These are phyloP conservation scores for Puccinia novopanici DNA, from an alignment of 1,284 basidiomycete genomes.

Conservation along the genomic window DNA sequence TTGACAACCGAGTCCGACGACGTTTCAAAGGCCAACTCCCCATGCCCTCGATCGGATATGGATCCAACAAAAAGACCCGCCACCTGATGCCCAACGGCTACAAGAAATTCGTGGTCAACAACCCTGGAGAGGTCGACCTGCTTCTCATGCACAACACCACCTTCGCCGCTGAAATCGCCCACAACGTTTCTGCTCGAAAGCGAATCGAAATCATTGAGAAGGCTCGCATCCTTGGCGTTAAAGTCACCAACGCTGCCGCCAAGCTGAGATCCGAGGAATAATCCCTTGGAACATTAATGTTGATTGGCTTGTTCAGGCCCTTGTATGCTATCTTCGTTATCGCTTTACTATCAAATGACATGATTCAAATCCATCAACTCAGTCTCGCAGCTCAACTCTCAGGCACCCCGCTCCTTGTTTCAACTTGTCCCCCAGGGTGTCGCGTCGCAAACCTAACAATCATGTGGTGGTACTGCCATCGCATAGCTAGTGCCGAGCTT, in stretches of 20 bases:
- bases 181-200: slow-evolving; percentile 96
- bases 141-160: slow-evolving; percentile 97
- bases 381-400: background rate
- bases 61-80: slow-evolving; percentile 71
- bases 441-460: too few relatives aligned
- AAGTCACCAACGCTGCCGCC: slow-evolving; percentile 90
- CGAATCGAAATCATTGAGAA: slow-evolving; percentile 82
- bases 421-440: too few relatives aligned
- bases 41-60: slow-evolving; percentile 73
- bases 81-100: slow-evolving; percentile 90
- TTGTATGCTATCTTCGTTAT: slow-evolving; percentile 30
- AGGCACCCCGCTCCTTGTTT: background rate
- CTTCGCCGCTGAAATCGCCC: slow-evolving; percentile 94
- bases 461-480: too few relatives aligned
- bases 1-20: slow-evolving; percentile 68
- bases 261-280: slow-evolving; percentile 91
- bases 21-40: slow-evolving; percentile 92
- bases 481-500: too few relatives aligned
- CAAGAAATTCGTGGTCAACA: slow-evolving; percentile 91
- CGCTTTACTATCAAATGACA: slow-evolving; percentile 1
- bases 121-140: slow-evolving; percentile 85
- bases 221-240: slow-evolving; percentile 58
- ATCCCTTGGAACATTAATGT: background rate
- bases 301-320: background rate
- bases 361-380: background rate